Base-by-base conservation (phyloP, 2,329 filamentous ascomycete species). In the Nothophaeocryptopus gaeumannii region DNA sequence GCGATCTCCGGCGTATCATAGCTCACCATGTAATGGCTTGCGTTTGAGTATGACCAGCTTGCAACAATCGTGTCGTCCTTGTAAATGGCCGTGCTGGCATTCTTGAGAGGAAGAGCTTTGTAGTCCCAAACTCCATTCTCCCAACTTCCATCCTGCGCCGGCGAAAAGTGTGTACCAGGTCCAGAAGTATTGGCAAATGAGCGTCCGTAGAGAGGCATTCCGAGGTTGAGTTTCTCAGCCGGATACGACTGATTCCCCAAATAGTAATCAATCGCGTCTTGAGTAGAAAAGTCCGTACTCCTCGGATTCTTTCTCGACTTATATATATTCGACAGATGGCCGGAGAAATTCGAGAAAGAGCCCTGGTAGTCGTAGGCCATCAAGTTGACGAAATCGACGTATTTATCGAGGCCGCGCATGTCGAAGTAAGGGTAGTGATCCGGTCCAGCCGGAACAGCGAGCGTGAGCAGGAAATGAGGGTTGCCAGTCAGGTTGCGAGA, bases 191-290 rank as follows among this genome's bases (percentile, higher is more conserved):
- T 81, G 58, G 82, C 77, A 66, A 96, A 96, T 0, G 88, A 81
- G 30, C 90, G 86, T 1, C 91, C 92, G 65, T 96, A 96, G 10
- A 96, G 74, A 2, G 92, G 91, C 86, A 96, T 91, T 2, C 91
- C 91, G 13, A 96, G 69, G 2, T 93, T 86, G 45, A 97, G 80
- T 70, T 95, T 95, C 47, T 76, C 63, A 0, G 82, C 65, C 0
- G 78, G 64, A 0, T 95, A 82, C 70, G 71, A 2, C 76, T 76
- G 1, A 69, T 65, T 10, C 5, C 38, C 41, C 3, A 79, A 72
- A 71, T 96, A 96, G 59, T 82, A 78, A 10, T 82, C 72, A 8
- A 96, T 72, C 0, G 90, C 89, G 0, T 77, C 74, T 2, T 80
- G 73, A 2, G 87, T 87, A 69, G 80, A 88, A 72, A 89, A 95